These are phyloP conservation scores for Aspergillus sp. DNA, from an alignment of 2,329 filamentous ascomycete genomes.

Conservation along the genomic window DNA sequence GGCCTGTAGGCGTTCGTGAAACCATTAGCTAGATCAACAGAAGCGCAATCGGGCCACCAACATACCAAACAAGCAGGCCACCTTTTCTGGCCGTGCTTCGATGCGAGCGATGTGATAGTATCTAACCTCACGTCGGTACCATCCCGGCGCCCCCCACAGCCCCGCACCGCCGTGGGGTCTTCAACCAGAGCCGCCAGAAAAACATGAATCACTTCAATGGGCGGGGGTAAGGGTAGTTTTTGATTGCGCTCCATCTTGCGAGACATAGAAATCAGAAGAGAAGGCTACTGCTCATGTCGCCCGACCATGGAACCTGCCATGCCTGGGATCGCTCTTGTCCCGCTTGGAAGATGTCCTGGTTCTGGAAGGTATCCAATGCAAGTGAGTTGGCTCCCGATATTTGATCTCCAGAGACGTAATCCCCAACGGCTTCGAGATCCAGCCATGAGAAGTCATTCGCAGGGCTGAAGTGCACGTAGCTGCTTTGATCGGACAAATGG, in stretches of 20 bases:
- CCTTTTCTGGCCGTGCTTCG: background rate
- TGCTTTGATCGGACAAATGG: constrained; percentile 37
- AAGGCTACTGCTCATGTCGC: constrained; percentile 42
- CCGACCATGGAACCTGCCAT: constrained; percentile 46
- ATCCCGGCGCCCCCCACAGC: background rate
- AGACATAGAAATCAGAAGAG: constrained; percentile 30
- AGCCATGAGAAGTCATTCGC: constrained; percentile 64
- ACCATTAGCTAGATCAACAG: background rate
- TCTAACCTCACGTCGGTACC: background rate
- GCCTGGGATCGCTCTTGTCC: constrained; percentile 34
- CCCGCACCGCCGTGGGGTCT: constrained; percentile 1
- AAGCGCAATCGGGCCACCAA: background rate
- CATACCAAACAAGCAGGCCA: background rate
- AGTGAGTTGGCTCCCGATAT: constrained; percentile 38
- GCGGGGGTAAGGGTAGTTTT: background rate
- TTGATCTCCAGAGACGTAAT: constrained; percentile 54
- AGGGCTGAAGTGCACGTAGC: constrained; percentile 45
- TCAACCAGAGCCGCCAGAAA: background rate
- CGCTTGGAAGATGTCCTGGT: constrained; percentile 32
- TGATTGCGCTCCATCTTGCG: background rate
- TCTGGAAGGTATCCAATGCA: constrained; percentile 39
- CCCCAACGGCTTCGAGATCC: constrained; percentile 61
- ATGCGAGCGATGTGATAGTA: background rate
- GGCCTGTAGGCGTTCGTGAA: background rate
- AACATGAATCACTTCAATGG: background rate